These are phyloP conservation scores for Chimonanthus praecox DNA, from an alignment of 164 flowering plant genomes.

Conservation along the genomic window DNA sequence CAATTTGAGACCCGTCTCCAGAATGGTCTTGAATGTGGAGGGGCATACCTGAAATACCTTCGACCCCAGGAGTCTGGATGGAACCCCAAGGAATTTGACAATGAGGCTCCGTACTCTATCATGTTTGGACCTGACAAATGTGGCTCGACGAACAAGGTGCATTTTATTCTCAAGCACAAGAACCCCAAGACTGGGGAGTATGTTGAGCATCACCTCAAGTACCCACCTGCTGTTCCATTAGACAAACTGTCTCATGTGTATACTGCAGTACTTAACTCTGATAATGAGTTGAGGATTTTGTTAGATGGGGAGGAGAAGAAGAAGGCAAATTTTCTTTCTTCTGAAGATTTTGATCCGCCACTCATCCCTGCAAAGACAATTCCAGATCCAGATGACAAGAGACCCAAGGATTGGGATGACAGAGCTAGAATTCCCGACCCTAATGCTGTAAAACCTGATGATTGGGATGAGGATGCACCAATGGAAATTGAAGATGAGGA, in stretches of 20 bases:
- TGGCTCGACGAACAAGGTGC: slow-evolving; percentile 92
- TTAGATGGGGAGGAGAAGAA: slow-evolving; percentile 95
- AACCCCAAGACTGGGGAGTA: slow-evolving; percentile 88
- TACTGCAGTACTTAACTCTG: slow-evolving; percentile 75
- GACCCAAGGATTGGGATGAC: slow-evolving; percentile 99
- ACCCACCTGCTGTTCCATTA: slow-evolving; percentile 79
- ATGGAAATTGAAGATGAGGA: slow-evolving; percentile 94
- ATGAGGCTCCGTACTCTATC: slow-evolving; percentile 87
- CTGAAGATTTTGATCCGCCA: slow-evolving; percentile 85
- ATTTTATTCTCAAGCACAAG: slow-evolving; percentile 91
- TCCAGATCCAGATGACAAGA: slow-evolving; percentile 94
- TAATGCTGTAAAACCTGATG: slow-evolving; percentile 83
- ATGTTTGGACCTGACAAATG: slow-evolving; percentile 99
- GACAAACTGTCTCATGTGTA: slow-evolving; percentile 90
- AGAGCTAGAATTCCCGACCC: slow-evolving; percentile 89
- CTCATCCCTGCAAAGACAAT: slow-evolving; percentile 80
- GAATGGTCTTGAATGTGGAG: slow-evolving; percentile 96
- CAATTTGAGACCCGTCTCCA: slow-evolving; percentile 89
- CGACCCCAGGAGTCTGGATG: slow-evolving; percentile 99
- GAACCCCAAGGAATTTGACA: slow-evolving; percentile 72
- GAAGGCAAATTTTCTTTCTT: slow-evolving; percentile 64
- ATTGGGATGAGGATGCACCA: slow-evolving; percentile 99
- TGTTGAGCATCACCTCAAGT: slow-evolving; percentile 88
- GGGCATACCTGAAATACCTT: slow-evolving; percentile 89
- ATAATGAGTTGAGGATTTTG: slow-evolving; percentile 61